Percentiles rank a stretch among this genome's conserved stretches.
phyloP scores from a whole-genome alignment of 1,284 basidiomycete species.

The Melampsora larici-populina region DNA sequence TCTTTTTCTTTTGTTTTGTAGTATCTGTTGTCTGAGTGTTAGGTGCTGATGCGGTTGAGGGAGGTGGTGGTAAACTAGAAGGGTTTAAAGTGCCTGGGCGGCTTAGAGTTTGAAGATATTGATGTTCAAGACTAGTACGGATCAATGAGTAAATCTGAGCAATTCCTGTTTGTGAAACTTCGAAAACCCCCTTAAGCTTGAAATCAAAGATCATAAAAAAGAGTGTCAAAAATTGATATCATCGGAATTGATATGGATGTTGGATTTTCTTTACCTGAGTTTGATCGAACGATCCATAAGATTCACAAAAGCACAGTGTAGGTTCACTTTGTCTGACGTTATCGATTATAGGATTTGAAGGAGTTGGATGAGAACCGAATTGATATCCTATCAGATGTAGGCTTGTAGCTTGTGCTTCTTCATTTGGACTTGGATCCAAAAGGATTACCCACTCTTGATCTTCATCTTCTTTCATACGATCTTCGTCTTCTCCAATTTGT shows the following conservation, averaged over 20 bases:
- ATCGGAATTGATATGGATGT: neutral
- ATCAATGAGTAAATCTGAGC: too few relatives aligned
- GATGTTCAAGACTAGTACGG: too few relatives aligned
- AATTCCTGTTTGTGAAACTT: too few relatives aligned
- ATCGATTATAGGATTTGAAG: too few relatives aligned
- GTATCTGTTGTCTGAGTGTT: neutral
- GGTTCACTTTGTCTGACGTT: too few relatives aligned
- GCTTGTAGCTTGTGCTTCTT: conserved; percentile 23
- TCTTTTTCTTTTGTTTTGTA: conserved; percentile 22
- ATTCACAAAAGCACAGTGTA: conserved; percentile 20
- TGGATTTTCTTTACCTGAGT: conserved; percentile 1
- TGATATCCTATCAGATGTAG: conserved; percentile 23
- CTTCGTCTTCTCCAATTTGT: neutral
- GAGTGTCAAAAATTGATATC: too few relatives aligned
- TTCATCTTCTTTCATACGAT: neutral
- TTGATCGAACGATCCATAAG: conserved; percentile 13
- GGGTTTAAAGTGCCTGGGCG: too few relatives aligned
- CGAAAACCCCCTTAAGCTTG: too few relatives aligned
- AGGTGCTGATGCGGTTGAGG: too few relatives aligned
- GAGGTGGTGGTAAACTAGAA: too few relatives aligned
- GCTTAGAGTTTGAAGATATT: too few relatives aligned
- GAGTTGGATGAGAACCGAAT: conserved; percentile 8
- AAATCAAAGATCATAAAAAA: too few relatives aligned
- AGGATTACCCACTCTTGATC: neutral
- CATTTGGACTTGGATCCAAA: conserved; percentile 23